phyloP scores from a whole-genome alignment of 768 basidiomycete species.

The Strobilomyces echinocephalus region DNA sequence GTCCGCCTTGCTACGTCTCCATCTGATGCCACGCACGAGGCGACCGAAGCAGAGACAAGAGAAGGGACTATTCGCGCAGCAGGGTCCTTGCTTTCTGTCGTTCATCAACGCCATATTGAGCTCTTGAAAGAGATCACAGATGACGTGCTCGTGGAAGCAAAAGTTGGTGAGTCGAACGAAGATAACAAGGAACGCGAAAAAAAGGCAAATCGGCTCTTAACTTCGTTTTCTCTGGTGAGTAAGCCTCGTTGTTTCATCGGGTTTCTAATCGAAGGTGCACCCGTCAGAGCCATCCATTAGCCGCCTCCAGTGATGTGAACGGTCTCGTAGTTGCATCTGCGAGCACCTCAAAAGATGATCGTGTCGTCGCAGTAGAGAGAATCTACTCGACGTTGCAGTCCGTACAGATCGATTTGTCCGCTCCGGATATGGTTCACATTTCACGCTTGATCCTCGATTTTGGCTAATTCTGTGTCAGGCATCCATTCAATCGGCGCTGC shows the following conservation, averaged over 20 bases:
- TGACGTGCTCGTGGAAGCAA: conserved; percentile 27
- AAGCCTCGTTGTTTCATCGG: not conserved
- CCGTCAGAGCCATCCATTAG: conserved; percentile 20
- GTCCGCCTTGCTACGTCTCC: conserved; percentile 17
- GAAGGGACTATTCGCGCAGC: conserved; percentile 9
- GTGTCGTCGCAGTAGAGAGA: conserved; percentile 54
- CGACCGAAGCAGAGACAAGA: conserved; percentile 1
- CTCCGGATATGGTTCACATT: conserved; percentile 33
- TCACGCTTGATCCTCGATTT: not conserved
- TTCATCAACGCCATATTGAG: conserved; percentile 64
- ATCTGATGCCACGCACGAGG: not conserved
- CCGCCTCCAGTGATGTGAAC: conserved; percentile 34
- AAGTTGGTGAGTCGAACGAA: conserved; percentile 15
- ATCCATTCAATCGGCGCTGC: conserved; percentile 57
- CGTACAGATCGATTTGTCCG: conserved; percentile 18
- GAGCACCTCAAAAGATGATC: conserved; percentile 56
- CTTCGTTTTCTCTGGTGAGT: conserved; percentile 56
- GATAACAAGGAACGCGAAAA: conserved; percentile 35
- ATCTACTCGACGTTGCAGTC: conserved; percentile 41
- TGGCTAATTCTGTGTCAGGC: conserved; percentile 34
- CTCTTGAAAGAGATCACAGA: conserved; percentile 43
- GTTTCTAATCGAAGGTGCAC: not conserved
- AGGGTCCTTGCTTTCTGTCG: conserved; percentile 43
- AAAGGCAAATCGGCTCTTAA: conserved; percentile 47
- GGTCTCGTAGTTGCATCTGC: conserved; percentile 51